These are phyloP conservation scores for Ogataea pilisensis DNA, from an alignment of 805 yeast species.

Conservation along the genomic window DNA sequence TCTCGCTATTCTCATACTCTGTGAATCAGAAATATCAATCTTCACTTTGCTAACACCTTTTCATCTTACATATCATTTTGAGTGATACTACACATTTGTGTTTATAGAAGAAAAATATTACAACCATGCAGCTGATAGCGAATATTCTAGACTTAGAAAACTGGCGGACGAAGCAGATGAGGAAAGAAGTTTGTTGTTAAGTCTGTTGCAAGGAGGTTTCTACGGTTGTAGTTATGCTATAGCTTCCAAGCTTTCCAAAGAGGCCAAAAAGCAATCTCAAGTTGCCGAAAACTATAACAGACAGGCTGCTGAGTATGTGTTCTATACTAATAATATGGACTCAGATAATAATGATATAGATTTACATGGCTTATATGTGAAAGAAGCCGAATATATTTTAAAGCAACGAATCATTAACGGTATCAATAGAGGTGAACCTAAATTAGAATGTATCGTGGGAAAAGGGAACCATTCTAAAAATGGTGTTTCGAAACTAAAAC, in stretches of 20 bases:
- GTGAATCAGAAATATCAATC: too few species aligned
- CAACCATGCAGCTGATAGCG: conserved; percentile 66
- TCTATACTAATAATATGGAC: conserved; percentile 82
- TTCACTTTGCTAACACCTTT: too few species aligned
- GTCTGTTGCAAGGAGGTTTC: conserved; percentile 74
- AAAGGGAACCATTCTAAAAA: conserved; percentile 82
- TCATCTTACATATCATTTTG: too few species aligned
- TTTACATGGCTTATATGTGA: conserved; percentile 85
- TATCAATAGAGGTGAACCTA: conserved; percentile 52
- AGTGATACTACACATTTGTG: too few species aligned
- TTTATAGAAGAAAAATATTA: conserved; percentile 44
- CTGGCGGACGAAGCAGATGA: conserved; percentile 65
- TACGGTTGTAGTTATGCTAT: conserved; percentile 63
- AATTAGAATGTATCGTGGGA: conserved; percentile 82
- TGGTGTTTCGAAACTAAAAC: conserved; percentile 84
- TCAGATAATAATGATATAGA: conserved; percentile 85
- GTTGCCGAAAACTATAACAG: conserved; percentile 68
- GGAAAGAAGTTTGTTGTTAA: conserved; percentile 50
- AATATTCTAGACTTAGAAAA: conserved; percentile 59
- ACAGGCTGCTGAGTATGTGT: conserved; percentile 87
- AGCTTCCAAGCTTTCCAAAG: conserved; percentile 70
- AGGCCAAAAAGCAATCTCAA: conserved; percentile 55
- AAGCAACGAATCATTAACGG: conserved; percentile 71
- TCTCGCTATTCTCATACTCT: too few species aligned
- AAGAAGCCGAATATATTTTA: conserved; percentile 78